Evolutionary conservation across 176 grass and related monocot species (phyloP).

Genomic region (Aegilops sharonensis): DNA sequence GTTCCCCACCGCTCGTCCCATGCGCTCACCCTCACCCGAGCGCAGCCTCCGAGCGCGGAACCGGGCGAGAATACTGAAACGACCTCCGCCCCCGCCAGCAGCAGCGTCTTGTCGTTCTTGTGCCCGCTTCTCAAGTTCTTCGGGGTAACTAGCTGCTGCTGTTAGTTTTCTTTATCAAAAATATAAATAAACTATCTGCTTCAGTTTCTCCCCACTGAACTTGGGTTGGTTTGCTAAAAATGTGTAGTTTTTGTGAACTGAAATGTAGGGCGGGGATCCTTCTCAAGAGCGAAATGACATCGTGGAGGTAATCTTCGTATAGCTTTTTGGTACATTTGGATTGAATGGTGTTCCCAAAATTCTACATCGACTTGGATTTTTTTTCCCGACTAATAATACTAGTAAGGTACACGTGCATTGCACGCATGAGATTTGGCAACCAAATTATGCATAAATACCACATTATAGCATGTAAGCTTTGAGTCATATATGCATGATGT

Average conservation of each 20-base stretch:
- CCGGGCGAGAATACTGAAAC: not conserved
- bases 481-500: too few relatives aligned
- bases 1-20: not conserved
- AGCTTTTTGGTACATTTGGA: not conserved
- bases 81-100: not conserved
- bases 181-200: conserved; percentile 16
- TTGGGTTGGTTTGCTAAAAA: not conserved
- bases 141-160: conserved; percentile 46
- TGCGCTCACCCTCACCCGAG: not conserved
- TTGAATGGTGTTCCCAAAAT: not conserved
- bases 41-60: conserved; percentile 23
- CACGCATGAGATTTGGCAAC: too few relatives aligned
- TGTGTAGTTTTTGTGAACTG: not conserved
- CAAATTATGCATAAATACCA: too few relatives aligned
- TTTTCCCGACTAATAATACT: too few relatives aligned
- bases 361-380: too few relatives aligned
- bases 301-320: conserved; percentile 53
- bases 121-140: conserved; percentile 89
- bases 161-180: not conserved
- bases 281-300: conserved; percentile 70
- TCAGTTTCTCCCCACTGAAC: not conserved
- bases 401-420: too few relatives aligned
- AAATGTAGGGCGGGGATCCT: conserved; percentile 69
- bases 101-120: conserved; percentile 70
- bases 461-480: too few relatives aligned